Evolutionary conservation across 345 rosid genomes (phyloP), one percentile per base, ranked within the genome.

Genomic region (Gossypium arboreum): DNA sequence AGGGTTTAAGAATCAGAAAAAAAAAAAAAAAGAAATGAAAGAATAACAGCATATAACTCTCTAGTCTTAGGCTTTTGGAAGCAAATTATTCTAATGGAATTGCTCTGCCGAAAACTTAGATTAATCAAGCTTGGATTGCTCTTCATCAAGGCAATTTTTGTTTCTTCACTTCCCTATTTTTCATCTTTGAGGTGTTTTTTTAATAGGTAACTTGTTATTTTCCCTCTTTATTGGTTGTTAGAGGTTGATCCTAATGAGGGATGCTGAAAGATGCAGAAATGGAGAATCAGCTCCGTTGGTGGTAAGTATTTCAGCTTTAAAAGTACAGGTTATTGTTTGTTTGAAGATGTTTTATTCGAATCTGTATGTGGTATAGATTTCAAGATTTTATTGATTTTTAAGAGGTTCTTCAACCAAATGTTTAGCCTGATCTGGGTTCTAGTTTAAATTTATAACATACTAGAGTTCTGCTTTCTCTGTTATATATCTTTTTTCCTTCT

Each of bases 191-290:
- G 51, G 27, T 22, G 12, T 22, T 67, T 22, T 22, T 60, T 60
- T 45, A 3, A 22, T 59, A 44, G n/a, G 39, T 73, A 58, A 73
- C 41, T 50, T 59, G 9, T 59, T 73, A n/a, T 17, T 45, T 79
- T 61, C 55, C 66, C 48, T 48, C 56, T 57, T 57, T 47, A 45
- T 3, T 84, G 55, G 58, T 79, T 74, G 20, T 75, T 73, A 77
- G 87, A 79, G 67, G 75, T 63, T 79, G 72, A 77, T 76, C 59
- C 71, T 44, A 27, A 86, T 88, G 89, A 81, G 81, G 45, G 86
- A 83, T 80, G 83, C 77, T 77, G 84, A 77, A 69, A 81, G 79
- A 24, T 59, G 81, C 52, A 79, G 72, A 73, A 80, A 73, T 22
- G 79, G 51, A 71, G 85, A 80, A 80, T 76, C 88, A 45, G 52